These are phyloP conservation scores for Globisporangium paddicum DNA, from an alignment of 352 stramenopile species.

Conservation along the genomic window DNA sequence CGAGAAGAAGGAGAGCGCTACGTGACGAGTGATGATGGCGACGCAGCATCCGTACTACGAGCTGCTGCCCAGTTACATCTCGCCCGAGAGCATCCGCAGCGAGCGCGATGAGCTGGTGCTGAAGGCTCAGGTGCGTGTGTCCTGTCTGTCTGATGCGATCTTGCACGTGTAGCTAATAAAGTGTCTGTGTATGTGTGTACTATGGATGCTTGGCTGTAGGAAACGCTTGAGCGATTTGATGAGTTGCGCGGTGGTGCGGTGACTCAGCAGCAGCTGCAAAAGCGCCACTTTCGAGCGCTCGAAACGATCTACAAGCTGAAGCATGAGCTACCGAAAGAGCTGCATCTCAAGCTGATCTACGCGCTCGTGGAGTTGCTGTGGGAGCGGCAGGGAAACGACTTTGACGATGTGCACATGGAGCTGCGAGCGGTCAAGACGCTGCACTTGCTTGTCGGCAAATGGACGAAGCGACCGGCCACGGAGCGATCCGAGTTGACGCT, in stretches of 20 bases:
- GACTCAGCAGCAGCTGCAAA: constrained; percentile 25
- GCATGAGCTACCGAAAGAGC: constrained; percentile 33
- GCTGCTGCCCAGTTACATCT: constrained; percentile 55
- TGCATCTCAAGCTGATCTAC: constrained; percentile 44
- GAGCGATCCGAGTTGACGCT: constrained; percentile 24
- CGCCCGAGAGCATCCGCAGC: constrained; percentile 24
- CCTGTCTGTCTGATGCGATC: neutral
- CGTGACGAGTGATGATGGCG: neutral
- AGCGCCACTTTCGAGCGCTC: constrained; percentile 54
- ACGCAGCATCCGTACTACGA: constrained; percentile 44
- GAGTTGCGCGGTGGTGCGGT: constrained; percentile 14
- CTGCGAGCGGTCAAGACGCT: constrained; percentile 33
- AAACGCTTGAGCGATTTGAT: constrained; percentile 33
- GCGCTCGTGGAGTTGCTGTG: constrained; percentile 45
- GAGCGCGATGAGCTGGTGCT: constrained; percentile 41
- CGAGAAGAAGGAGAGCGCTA: neutral
- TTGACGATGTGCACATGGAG: constrained; percentile 55
- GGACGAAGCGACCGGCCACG: constrained; percentile 26
- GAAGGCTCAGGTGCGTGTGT: constrained; percentile 27
- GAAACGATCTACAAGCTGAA: constrained; percentile 66
- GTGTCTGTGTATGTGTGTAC: neutral
- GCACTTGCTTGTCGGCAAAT: constrained; percentile 50
- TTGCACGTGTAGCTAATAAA: too few relatives aligned
- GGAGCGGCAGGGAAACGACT: constrained; percentile 27
- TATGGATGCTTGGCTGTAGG: constrained; percentile 11